Evolutionary conservation across 139 green algal genomes (phyloP).

Genomic region (Chlorella sorokiniana): DNA sequence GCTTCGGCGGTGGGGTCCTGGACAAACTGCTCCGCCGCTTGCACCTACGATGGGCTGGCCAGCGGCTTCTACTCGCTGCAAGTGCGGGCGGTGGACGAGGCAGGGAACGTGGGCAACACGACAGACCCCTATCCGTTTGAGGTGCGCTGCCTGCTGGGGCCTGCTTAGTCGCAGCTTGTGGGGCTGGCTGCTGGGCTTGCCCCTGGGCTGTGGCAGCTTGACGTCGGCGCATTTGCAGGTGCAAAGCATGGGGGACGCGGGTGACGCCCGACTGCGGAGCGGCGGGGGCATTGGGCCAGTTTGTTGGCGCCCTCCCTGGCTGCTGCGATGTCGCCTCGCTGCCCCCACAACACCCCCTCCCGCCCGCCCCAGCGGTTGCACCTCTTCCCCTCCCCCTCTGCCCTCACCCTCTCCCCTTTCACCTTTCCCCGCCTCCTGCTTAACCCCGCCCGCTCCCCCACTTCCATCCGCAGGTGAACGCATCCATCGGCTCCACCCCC

Average conservation of each 20-base stretch:
- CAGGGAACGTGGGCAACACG: constrained; percentile 47
- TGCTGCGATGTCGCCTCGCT: too few relatives aligned
- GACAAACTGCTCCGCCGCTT: constrained; percentile 33
- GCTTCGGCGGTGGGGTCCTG: constrained; percentile 27
- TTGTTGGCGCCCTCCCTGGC: too few relatives aligned
- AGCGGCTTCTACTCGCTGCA: constrained; percentile 38
- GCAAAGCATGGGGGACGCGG: too few relatives aligned
- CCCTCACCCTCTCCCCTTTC: not conserved
- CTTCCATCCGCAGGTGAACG: not conserved
- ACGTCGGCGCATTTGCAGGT: too few relatives aligned
- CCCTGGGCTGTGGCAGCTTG: too few relatives aligned
- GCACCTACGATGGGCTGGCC: constrained; percentile 31
- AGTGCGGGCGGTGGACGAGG: constrained; percentile 39
- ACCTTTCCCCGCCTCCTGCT: not conserved
- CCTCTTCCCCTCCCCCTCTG: not conserved
- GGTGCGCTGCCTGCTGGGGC: not conserved
- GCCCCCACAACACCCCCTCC: not conserved
- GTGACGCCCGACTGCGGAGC: too few relatives aligned
- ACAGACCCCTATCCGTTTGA: constrained; percentile 35
- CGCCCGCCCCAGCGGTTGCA: too few relatives aligned
- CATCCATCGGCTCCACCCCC: constrained; percentile 2
- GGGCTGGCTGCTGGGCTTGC: not conserved
- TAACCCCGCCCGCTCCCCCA: not conserved
- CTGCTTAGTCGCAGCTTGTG: not conserved
- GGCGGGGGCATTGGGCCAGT: too few relatives aligned